phyloP scores from a whole-genome alignment of 2,329 filamentous ascomycete species.

The Pyrenophora seminiperda region DNA sequence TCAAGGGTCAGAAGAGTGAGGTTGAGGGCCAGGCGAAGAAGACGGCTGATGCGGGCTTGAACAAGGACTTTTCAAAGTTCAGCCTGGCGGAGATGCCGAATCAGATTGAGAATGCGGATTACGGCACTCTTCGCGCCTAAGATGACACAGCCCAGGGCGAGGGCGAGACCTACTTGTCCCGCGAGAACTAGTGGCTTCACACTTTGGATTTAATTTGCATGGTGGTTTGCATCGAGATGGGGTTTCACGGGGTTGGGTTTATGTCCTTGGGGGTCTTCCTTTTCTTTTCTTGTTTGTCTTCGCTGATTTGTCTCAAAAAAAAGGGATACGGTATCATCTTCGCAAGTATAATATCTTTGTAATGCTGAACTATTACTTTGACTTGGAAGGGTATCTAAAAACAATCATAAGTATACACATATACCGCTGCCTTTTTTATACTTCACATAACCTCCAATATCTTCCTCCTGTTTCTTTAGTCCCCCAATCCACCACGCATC shows the following conservation, averaged over 20 bases:
- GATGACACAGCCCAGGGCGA: background rate
- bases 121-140: constrained; percentile 32
- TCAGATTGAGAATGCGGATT: constrained; percentile 35
- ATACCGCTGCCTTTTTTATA: no score
- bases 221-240: background rate
- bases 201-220: constrained; percentile 14
- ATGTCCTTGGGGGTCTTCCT: background rate
- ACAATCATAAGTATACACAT: no score
- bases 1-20: constrained; percentile 6
- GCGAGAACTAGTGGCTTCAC: background rate
- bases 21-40: constrained; percentile 22
- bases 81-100: constrained; percentile 38
- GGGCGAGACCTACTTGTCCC: background rate
- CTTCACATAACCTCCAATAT: no score
- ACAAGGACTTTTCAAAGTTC: constrained; percentile 34
- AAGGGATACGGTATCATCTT: no score
- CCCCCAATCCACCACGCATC: no score
- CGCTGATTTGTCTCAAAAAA: background rate
- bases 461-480: no score
- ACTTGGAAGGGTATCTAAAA: no score
- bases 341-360: no score
- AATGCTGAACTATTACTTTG: no score
- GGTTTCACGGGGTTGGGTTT: background rate
- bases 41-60: constrained; percentile 11
- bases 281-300: background rate